Base-by-base conservation (phyloP, 768 basidiomycete species). In the Rhizopogon roseolus region DNA sequence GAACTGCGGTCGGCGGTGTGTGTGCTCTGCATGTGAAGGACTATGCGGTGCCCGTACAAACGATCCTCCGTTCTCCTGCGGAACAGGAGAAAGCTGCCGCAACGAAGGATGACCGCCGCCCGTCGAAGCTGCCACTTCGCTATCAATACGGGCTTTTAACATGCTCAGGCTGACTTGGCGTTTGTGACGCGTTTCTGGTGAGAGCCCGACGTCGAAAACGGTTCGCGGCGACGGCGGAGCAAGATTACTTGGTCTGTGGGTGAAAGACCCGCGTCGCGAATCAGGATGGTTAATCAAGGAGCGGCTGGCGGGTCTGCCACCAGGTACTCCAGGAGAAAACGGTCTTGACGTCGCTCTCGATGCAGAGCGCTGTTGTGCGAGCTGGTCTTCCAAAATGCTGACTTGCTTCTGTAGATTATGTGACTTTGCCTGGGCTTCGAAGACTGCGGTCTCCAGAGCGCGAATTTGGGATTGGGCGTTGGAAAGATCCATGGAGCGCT, bases 131-230 rank as follows among this genome's bases (percentile, higher is more conserved):
- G 78, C 81, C 17, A 78, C 72, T 68, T 94, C 92, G 65, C 88
- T 87, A 56, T 93, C 89, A 61, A 94, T 94, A 41, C 92, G 83
- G 19, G 90, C 91, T 64, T 92, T 93, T 49, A 95, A 81, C 89
- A 95, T 94, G 68, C 86, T 83, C 60, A 94, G 69, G 69, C 88
- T 90, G 60, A 91, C 83, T 61, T 84, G 81, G 52, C 91, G 86
- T 64, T 92, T 92, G 69, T 93, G 90, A 28, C 81, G 74, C 36
- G 87, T 85, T 67, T 90, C 88, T 0, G 87, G 79, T 6, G 87
- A 81, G 45, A 93, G 76, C 49, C 78, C 80, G 28, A 82, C 79
- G 56, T 91, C 89, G 53, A 89, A 81, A 4, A 83, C 76, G 1
- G 84, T 79, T 25, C 85, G 77, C 27, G 81, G 73, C 39, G 79